Base-by-base conservation (phyloP, 2,329 filamentous ascomycete genomes). In the Aureobasidium uvarum region DNA sequence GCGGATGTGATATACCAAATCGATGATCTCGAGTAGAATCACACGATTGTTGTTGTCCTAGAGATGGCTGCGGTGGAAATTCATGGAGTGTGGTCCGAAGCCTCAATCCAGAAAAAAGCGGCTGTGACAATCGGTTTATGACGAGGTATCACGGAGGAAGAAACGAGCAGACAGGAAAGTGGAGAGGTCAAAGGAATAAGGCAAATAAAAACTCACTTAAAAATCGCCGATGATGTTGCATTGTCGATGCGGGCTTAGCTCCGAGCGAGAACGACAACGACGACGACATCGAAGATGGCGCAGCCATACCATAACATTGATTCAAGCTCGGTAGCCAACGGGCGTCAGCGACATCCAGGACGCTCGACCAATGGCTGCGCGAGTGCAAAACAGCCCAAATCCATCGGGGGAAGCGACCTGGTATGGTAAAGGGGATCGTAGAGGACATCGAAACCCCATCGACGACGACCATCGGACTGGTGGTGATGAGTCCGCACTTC, bases 21-120 rank as follows among this genome's bases (percentile, higher is more conserved):
- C 50, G 50, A 20, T 20, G 31, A 54, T 54, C n/a, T 36, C 13
- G 18, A 36, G 50, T 16, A 51, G 16, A 51, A 51, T 51, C 28
- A 51, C 10, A 36, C 50, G 50, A 54, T 54, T 36, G 50, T 54
- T 16, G 50, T 54, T 54, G 50, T 36, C 50, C 31, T 10, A 38
- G 31, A 20, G 33, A 54, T 54, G 31, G 25, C n/a, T 52, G 16
- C 11, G 20, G 4, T 14, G n/a, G n/a, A n/a, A 25, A 48, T 25
- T 48, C 23, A 25, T 25, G 45, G 45, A 54, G 18, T 54, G 18
- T 23, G 3, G 28, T 52, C 28, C 18, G 50, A 18, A 36, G 28
- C 14, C 33, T 51, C 8, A 10, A 50, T 50, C 14, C 46, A 50
- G 31, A 18, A 13, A 13, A 36, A 52, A n/a, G 14, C 8, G 46